A percentile compares a stretch with the other conserved stretches of the same genome.
These are phyloP conservation scores for Takakia lepidozioides DNA, from an alignment of 225 moss, liverwort and hornwort species.

Conservation along the genomic window DNA sequence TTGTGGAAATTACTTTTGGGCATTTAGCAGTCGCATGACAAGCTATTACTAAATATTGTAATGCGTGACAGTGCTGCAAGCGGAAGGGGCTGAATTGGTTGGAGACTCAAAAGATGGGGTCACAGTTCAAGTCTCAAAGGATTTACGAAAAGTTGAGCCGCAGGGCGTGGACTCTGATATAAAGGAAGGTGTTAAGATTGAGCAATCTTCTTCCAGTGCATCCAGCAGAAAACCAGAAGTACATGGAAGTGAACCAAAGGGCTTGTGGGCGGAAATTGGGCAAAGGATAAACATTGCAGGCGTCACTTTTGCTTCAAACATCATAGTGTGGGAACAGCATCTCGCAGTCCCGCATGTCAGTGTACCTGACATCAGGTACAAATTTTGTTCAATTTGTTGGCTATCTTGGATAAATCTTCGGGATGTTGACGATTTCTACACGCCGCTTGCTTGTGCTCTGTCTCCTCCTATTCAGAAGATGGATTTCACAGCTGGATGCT, in stretches of 20 bases:
- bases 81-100: too few species aligned
- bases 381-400: neutral
- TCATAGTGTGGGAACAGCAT: slow-evolving; percentile 63
- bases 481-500: neutral
- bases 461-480: slow-evolving; percentile 1
- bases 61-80: too few species aligned
- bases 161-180: slow-evolving; percentile 34
- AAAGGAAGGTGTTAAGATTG: slow-evolving; percentile 34
- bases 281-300: slow-evolving; percentile 77
- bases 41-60: too few species aligned
- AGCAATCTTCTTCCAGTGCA: too few species aligned
- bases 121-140: slow-evolving; percentile 37
- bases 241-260: too few species aligned
- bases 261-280: slow-evolving; percentile 69
- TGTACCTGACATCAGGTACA: slow-evolving; percentile 81
- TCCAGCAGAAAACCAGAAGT: too few species aligned
- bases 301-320: slow-evolving; percentile 57
- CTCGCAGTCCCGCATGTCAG: slow-evolving; percentile 87
- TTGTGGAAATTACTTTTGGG: too few species aligned
- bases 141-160: slow-evolving; percentile 39
- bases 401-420: neutral
- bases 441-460: neutral
- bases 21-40: too few species aligned
- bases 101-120: slow-evolving; percentile 13
- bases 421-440: neutral